Base-by-base conservation (phyloP, 257 asterid genomes). In the Echium plantagineum region DNA sequence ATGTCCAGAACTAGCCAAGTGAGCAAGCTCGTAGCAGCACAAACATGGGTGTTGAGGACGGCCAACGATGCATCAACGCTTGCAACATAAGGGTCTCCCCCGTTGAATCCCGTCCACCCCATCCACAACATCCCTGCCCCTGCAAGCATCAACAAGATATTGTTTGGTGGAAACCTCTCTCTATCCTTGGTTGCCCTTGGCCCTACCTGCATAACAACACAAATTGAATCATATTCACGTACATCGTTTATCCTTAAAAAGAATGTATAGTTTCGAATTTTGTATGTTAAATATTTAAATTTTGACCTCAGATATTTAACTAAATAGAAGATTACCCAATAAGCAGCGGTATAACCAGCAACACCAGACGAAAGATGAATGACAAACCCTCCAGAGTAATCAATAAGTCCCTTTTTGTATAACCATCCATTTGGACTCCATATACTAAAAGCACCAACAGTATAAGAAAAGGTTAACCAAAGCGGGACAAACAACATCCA, bases 401-500 rank as follows among this genome's bases (percentile, higher is more conserved):
- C 88, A 6, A 84, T 81, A 0, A 84, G 83, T 6, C 94, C 93
- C 94, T 86, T 77, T 0, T 81, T 86, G 9, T 53, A 81, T 71
- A 84, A 62, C 46, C 77, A 84, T 2, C 93, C 88, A 17, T 88
- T 42, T 42, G 49, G 86, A 18, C 94, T 86, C 89, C 94, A 84
- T 7, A 84, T 28, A 67, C 86, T 81, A 61, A 77, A 84, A 3
- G 94, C 94, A 18, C 89, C 94, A 28, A 81, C 81, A 6, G 88
- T 84, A 26, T 84, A 84, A 0, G 80, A 81, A 20, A 84, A 79
- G 17, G 84, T 84, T 5, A 79, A 64, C 94, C 94, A 81, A 20
- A 79, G 66, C 35, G 94, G 94, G 66, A 83, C 91, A 42, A 84
- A 84, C 68, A 76, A 57, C 93, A 84, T 84, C 87, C 87, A 81